These are phyloP conservation scores for Acacia concinna DNA, from an alignment of 331 rosid species.

Conservation along the genomic window DNA sequence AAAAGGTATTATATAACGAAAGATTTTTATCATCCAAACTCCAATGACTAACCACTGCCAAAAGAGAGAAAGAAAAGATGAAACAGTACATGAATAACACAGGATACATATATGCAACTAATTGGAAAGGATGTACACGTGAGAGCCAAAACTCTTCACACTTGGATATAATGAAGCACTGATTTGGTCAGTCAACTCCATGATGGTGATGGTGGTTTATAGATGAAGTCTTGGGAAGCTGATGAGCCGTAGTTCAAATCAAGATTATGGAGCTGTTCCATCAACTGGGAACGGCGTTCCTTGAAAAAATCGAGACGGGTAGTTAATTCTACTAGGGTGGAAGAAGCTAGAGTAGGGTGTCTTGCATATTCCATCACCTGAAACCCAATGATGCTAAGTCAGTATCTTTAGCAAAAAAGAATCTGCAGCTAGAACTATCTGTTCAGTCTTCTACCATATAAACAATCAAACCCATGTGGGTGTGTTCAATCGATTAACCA, in stretches of 20 bases:
- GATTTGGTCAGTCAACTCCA: constrained; percentile 75
- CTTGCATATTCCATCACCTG: constrained; percentile 76
- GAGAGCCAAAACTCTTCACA: constrained; percentile 41
- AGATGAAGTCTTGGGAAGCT: constrained; percentile 76
- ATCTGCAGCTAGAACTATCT: not conserved
- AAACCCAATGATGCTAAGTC: constrained; percentile 29
- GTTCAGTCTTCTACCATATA: not conserved
- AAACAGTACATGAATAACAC: constrained; percentile 41
- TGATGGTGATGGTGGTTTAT: constrained; percentile 88
- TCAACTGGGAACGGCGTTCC: constrained; percentile 96
- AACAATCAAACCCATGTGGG: not conserved
- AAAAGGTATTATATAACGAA: not conserved
- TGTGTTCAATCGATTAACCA: not conserved
- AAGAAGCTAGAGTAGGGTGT: constrained; percentile 79
- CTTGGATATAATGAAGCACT: constrained; percentile 41
- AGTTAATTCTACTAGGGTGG: constrained; percentile 86
- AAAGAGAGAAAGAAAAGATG: constrained; percentile 11
- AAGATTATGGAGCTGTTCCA: constrained; percentile 99
- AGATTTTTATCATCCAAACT: constrained; percentile 46
- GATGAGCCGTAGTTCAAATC: constrained; percentile 90
- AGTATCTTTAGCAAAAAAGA: constrained; percentile 23
- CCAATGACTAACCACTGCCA: constrained; percentile 47
- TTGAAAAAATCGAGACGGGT: constrained; percentile 98
- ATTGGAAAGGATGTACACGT: constrained; percentile 27
- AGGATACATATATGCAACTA: constrained; percentile 34